Percentiles rank a stretch among this genome's conserved stretches.
phyloP scores from a whole-genome alignment of 2,329 filamentous ascomycete species.

The Verticillium longisporum region DNA sequence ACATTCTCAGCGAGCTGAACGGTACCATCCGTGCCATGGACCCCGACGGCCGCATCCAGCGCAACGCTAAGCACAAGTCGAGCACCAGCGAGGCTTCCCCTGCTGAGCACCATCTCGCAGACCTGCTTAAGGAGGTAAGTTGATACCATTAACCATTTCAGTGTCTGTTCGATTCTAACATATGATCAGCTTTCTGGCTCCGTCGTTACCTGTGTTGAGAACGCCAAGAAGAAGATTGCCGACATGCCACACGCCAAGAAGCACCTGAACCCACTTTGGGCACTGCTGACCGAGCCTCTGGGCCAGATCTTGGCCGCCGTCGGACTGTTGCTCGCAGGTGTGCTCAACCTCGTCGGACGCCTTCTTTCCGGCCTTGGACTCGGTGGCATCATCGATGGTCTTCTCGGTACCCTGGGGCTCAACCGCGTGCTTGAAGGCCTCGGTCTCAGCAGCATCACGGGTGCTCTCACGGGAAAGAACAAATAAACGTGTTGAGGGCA shows the following conservation, averaged over 20 bases:
- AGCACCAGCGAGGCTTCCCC: slow-evolving; percentile 69
- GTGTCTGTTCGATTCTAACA: slow-evolving; percentile 1
- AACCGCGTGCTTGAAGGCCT: slow-evolving; percentile 69
- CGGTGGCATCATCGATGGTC: slow-evolving; percentile 70
- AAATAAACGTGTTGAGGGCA: slow-evolving; percentile 8
- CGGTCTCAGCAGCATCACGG: slow-evolving; percentile 49
- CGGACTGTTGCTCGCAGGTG: slow-evolving; percentile 73
- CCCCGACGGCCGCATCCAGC: slow-evolving; percentile 78
- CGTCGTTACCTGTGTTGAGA: slow-evolving; percentile 78
- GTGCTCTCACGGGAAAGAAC: slow-evolving; percentile 35
- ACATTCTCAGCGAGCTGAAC: slow-evolving; percentile 80
- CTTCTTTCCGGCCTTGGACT: slow-evolving; percentile 76
- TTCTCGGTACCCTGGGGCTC: slow-evolving; percentile 71
- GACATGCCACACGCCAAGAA: slow-evolving; percentile 95
- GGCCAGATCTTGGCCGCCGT: slow-evolving; percentile 92
- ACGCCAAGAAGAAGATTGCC: slow-evolving; percentile 79
- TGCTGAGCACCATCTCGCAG: slow-evolving; percentile 79
- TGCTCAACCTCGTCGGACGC: slow-evolving; percentile 76
- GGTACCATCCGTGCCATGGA: slow-evolving; percentile 82
- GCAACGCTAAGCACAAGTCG: slow-evolving; percentile 76
- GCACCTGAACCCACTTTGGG: slow-evolving; percentile 87
- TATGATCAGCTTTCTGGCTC: slow-evolving; percentile 60
- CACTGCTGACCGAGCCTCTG: slow-evolving; percentile 72
- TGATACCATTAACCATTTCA: background rate
- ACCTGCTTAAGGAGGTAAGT: slow-evolving; percentile 67